Conservation (phyloP, 352 stramenopile genomes). For the Globisporangium alternatum region DNA sequence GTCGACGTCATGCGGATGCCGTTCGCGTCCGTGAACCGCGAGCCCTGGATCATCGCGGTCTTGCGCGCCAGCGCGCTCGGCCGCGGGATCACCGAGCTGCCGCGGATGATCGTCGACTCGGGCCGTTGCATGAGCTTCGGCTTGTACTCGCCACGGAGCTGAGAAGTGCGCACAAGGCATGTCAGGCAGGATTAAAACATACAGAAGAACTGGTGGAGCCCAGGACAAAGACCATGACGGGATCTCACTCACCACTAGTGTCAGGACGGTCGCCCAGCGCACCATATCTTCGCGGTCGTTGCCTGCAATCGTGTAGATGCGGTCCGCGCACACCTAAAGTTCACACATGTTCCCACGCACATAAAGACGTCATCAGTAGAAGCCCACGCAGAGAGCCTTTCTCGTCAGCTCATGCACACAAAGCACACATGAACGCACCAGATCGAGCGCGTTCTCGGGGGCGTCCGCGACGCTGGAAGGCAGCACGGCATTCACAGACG, state of each 20-base stretch:
- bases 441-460: slow-evolving; percentile 78
- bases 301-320: slow-evolving; percentile 85
- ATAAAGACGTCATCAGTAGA: background rate
- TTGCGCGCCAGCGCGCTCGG: slow-evolving; percentile 66
- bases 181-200: background rate
- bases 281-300: slow-evolving; percentile 89
- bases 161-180: background rate
- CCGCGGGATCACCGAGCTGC: slow-evolving; percentile 76
- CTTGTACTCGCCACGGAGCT: slow-evolving; percentile 85
- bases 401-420: background rate
- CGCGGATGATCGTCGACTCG: slow-evolving; percentile 85
- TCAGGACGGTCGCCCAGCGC: slow-evolving; percentile 85
- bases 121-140: slow-evolving; percentile 86
- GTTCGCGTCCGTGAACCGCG: slow-evolving; percentile 76
- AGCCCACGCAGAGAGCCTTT: background rate
- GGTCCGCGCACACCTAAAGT: slow-evolving; percentile 72
- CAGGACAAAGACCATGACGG: background rate
- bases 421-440: slow-evolving; percentile 31
- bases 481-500: slow-evolving; percentile 83
- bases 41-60: slow-evolving; percentile 60
- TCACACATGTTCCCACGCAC: background rate
- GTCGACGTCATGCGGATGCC: slow-evolving; percentile 77
- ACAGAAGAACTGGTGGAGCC: too few relatives aligned
- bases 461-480: slow-evolving; percentile 87
- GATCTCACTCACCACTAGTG: slow-evolving; percentile 58